Percentiles rank a stretch among this genome's conserved stretches.
These are phyloP conservation scores for Leptomonas seymouri DNA, from an alignment of 208 protist species.

Conservation along the genomic window DNA sequence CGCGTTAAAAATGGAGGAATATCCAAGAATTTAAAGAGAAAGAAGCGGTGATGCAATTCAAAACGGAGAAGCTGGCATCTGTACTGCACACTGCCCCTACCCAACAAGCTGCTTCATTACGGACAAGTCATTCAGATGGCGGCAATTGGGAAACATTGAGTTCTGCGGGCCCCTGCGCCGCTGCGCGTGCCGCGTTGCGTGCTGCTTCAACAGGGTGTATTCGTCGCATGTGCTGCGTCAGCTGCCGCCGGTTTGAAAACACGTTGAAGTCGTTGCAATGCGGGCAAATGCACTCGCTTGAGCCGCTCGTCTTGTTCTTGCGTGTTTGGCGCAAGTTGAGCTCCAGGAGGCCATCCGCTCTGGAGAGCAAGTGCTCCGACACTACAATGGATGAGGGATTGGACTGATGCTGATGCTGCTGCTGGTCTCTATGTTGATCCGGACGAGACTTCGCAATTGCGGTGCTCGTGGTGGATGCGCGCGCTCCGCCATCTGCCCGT, in stretches of 20 bases:
- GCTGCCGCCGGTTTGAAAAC: conserved; percentile 40
- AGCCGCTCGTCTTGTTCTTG: neutral
- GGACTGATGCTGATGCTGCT: neutral
- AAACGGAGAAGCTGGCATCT: too few relatives aligned
- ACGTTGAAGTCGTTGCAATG: conserved; percentile 46
- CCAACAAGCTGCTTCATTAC: neutral
- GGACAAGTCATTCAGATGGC: neutral
- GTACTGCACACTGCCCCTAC: too few relatives aligned
- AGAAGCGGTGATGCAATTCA: neutral
- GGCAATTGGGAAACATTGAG: neutral
- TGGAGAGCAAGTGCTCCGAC: conserved; percentile 20
- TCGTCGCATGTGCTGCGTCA: conserved; percentile 46
- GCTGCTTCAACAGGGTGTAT: conserved; percentile 39
- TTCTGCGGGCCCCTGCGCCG: neutral
- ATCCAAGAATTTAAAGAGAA: neutral
- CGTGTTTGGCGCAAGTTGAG: neutral
- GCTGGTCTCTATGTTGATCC: too few relatives aligned
- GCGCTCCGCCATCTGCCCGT: neutral
- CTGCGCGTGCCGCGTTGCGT: neutral
- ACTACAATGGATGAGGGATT: neutral
- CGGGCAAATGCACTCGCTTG: conserved; percentile 38
- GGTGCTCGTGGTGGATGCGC: neutral
- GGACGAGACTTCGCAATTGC: neutral
- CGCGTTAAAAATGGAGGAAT: too few relatives aligned
- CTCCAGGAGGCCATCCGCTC: conserved; percentile 17